These are phyloP conservation scores for Solanum hybrid DNA, from an alignment of 305 asterid genomes.

Conservation along the genomic window DNA sequence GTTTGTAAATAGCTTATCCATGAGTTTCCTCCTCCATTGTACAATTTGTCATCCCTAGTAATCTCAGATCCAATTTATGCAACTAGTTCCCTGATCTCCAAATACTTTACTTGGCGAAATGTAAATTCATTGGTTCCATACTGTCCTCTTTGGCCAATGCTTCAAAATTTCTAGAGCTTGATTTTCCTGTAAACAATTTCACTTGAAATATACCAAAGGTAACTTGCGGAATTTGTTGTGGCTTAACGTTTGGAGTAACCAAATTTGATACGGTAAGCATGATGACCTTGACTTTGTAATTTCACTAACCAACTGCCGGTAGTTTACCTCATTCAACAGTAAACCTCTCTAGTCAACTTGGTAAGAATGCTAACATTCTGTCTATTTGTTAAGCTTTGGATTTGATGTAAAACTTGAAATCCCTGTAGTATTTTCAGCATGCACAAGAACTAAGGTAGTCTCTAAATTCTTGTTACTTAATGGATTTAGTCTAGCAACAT, in stretches of 20 bases:
- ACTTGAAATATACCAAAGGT: slow-evolving; percentile 17
- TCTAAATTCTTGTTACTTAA: too few species aligned
- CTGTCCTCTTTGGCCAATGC: slow-evolving; percentile 21
- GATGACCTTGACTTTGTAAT: slow-evolving; percentile 14
- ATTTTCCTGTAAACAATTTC: slow-evolving; percentile 15
- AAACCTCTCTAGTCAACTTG: neutral
- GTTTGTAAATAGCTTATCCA: too few species aligned
- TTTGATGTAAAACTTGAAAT: neutral
- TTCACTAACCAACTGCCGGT: slow-evolving; percentile 10
- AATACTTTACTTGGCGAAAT: neutral
- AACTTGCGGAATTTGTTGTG: slow-evolving; percentile 1
- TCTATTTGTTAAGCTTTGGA: neutral
- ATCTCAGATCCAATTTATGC: too few species aligned
- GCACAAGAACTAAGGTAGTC: neutral
- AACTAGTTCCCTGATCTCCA: too few species aligned
- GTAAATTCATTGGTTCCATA: slow-evolving; percentile 13
- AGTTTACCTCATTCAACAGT: neutral
- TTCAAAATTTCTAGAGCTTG: slow-evolving; percentile 13
- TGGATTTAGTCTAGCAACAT: too few species aligned
- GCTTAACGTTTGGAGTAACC: slow-evolving; percentile 12
- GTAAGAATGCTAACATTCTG: neutral
- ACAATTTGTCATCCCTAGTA: too few species aligned
- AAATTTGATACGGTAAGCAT: slow-evolving; percentile 10
- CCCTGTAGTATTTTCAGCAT: neutral
- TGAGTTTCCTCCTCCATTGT: too few species aligned